Conservation (phyloP, 352 stramenopile genomes). For the Aphanomyces astaci region DNA sequence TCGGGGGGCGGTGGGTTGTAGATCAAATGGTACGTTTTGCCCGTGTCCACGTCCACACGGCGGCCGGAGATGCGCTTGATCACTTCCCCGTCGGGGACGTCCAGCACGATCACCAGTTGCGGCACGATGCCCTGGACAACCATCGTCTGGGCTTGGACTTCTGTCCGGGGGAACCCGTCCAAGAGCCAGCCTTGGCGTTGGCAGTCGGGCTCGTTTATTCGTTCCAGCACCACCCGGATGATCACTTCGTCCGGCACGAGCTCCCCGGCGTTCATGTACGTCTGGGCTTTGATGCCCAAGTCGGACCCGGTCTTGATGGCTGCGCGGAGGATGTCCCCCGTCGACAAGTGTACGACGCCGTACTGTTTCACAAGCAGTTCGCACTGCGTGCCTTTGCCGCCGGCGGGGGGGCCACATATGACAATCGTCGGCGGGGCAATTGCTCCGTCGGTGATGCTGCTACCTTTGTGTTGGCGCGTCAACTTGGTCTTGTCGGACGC, state of each 20-base stretch:
- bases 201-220: slow-evolving; percentile 83
- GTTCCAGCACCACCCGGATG: slow-evolving; percentile 70
- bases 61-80: slow-evolving; percentile 62
- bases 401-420: slow-evolving; percentile 85
- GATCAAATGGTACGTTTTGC: slow-evolving; percentile 94
- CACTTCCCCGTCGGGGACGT: slow-evolving; percentile 87
- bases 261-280: slow-evolving; percentile 75
- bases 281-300: slow-evolving; percentile 66
- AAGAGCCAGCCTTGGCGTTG: slow-evolving; percentile 85
- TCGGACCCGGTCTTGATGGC: slow-evolving; percentile 62
- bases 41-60: slow-evolving; percentile 90
- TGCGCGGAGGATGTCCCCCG: slow-evolving; percentile 87
- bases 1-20: slow-evolving; percentile 87
- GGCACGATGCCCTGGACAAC: slow-evolving; percentile 58
- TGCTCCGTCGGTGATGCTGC: background rate
- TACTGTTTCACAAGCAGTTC: slow-evolving; percentile 81
- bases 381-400: slow-evolving; percentile 95
- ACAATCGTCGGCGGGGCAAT: slow-evolving; percentile 55
- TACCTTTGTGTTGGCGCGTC: background rate
- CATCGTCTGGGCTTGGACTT: slow-evolving; percentile 86
- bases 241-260: slow-evolving; percentile 92
- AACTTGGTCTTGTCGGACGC: slow-evolving; percentile 16
- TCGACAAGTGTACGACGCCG: slow-evolving; percentile 87
- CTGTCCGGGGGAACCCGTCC: slow-evolving; percentile 91
- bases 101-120: slow-evolving; percentile 87